Evolutionary conservation across 371 early-diverging fungal species (phyloP), one percentile per base, ranked within the genome.

Genomic region (Apophysomyces elegans): DNA sequence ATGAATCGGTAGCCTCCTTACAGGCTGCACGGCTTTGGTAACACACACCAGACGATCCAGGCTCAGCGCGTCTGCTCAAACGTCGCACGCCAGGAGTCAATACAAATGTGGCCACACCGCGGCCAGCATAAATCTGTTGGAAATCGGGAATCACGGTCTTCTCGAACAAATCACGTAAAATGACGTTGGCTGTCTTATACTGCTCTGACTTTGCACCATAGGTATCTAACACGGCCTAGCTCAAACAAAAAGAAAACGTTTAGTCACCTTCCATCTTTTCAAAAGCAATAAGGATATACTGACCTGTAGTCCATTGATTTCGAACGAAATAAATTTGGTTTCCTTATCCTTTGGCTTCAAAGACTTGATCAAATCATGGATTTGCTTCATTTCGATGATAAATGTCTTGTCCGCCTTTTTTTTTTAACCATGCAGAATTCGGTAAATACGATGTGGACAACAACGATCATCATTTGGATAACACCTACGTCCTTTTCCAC

Each of bases 191-290:
- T 47, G 69, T 71, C 56, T 72, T 62, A 60, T 78, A 78, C 63
- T 81, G 70, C 0, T 62, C 38, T 14, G 81, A 81, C 11, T 67
- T 45, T n/a, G 59, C 59, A 39, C 81, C 81, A 58, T 81, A 77
- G 37, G 61, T 60, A 37, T 72, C 59, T 21, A 56, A 61, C 35
- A 81, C 57, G 16, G 67, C 45, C 76, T 72, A 56, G 6, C 16
- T 16, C 11, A 45, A 61, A 32, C 43, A 6, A 66, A 18, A 41
- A 35, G 14, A 32, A 14, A 47, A 37, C n/a, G n/a, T 6, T 0
- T 7, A 41, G 14, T 45, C 18, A 21, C 39, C 36, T 37, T 13
- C 35, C 13, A 37, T 50, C 4, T 13, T 13, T 21, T 16, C 26
- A 13, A 39, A 18, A 4, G 21, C 16, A 37, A 16, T 39, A 16